Conservation (phyloP, 192 early-diverging fungal species). For the Endogone sp. region DNA sequence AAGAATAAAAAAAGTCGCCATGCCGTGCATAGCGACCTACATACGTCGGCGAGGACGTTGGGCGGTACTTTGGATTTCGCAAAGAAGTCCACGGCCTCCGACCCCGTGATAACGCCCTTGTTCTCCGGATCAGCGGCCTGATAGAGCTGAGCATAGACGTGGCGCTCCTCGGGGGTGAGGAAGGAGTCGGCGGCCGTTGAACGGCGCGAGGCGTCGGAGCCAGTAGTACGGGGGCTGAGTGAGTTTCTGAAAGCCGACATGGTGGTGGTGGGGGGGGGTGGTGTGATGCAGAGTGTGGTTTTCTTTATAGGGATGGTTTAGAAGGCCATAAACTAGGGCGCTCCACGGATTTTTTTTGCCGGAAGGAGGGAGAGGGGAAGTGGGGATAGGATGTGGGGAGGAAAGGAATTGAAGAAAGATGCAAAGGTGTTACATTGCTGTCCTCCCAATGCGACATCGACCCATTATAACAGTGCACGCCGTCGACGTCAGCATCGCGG, state of each 20-base stretch:
- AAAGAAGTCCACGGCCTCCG: conserved; percentile 70
- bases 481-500: too few species aligned
- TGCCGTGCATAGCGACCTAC: background rate
- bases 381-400: background rate
- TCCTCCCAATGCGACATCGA: too few species aligned
- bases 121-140: conserved; percentile 54
- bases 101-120: conserved; percentile 63
- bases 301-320: background rate
- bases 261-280: background rate
- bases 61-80: conserved; percentile 64
- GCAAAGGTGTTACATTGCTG: too few species aligned
- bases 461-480: too few species aligned
- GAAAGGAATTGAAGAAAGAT: background rate
- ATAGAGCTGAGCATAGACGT: conserved; percentile 57
- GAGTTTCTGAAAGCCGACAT: background rate
- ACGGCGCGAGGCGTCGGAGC: background rate
- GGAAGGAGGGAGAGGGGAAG: background rate
- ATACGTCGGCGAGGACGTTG: conserved; percentile 55
- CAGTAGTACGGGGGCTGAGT: background rate
- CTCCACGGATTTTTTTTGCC: background rate
- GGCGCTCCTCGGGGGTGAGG: conserved; percentile 58
- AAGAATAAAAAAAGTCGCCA: conserved; percentile 8
- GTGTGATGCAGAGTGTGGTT: background rate
- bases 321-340: background rate
- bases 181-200: conserved; percentile 4